Evolutionary conservation across 1,139 yeast genomes (phyloP), one percentile per base, ranked within the genome.

Genomic region (Kodamaea sp.): DNA sequence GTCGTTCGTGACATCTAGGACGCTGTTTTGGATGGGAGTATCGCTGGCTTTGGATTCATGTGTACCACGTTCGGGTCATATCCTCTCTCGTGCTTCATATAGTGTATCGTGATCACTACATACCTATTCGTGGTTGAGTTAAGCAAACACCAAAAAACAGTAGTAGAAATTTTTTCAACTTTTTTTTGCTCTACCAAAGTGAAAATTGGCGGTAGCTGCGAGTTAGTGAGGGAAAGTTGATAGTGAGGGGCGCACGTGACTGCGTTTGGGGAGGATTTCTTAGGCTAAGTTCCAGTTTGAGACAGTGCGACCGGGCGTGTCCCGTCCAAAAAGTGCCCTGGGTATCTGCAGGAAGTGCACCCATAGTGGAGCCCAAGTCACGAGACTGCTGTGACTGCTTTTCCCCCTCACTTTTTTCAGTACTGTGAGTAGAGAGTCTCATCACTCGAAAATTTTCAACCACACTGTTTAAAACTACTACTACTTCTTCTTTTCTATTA

Each of bases 401-500:
- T 31, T 36, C 24, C 10, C 18, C 19, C 16, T 4, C 12, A 16
- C 22, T 7, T 10, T 12, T 14, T 15, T 11, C 12, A 8, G 26
- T 28, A 16, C 28, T 16, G n/a, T 15, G 27, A n/a, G 23, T 29
- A 15, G n/a, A n/a, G n/a, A n/a, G 13, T 21, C 29, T 13, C 25
- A 12, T 6, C 28, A 11, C 37, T 32, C 21, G 32, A 41, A 41
- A 32, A 30, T 38, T 41, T 41, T 39, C 31, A 24, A 23, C 21
- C 10, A 12, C 31, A 29, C 42, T 31, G 37, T 37, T 34, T 26
- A 29, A 34, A 25, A 18, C 6, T 38, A 14, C 21, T 16, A 12
- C 13, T 20, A 32, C 28, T 24, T 34, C 22, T 31, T 28, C 31
- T 32, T 38, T 34, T 32, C 38, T 36, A 46, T 52, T 55, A 61